Percentiles rank a stretch among this genome's conserved stretches.
These are phyloP conservation scores for Intubia oerlemansii DNA, from an alignment of 2,329 filamentous ascomycete genomes.

Conservation along the genomic window DNA sequence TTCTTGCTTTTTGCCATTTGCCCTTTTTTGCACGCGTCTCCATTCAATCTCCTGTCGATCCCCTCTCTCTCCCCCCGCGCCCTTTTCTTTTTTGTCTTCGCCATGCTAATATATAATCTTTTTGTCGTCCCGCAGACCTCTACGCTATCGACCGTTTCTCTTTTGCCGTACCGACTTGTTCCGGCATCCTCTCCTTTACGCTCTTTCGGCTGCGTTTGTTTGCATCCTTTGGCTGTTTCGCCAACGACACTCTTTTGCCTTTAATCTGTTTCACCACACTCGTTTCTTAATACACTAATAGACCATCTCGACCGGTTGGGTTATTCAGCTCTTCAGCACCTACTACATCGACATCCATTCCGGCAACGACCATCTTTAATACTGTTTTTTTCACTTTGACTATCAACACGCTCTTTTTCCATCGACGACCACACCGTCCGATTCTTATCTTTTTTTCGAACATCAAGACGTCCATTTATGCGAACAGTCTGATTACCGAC, in stretches of 20 bases:
- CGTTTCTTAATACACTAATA: slow-evolving; percentile 37
- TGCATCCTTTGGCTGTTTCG: slow-evolving; percentile 15
- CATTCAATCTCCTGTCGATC: too few species aligned
- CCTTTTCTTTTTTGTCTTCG: not conserved
- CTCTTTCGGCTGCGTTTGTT: slow-evolving; percentile 13
- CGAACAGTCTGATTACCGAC: too few species aligned
- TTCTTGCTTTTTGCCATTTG: too few species aligned
- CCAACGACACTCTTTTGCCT: slow-evolving; percentile 38
- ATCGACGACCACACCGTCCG: slow-evolving; percentile 10
- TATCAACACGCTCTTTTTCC: slow-evolving; percentile 13
- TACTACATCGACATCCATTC: slow-evolving; percentile 11
- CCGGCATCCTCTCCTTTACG: slow-evolving; percentile 7
- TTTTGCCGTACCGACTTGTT: slow-evolving; percentile 9
- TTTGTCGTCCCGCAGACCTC: slow-evolving; percentile 14
- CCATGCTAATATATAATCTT: slow-evolving; percentile 9
- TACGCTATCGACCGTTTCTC: slow-evolving; percentile 16
- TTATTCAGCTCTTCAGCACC: slow-evolving; percentile 15
- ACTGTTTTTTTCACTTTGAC: slow-evolving; percentile 2
- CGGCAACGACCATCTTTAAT: too few species aligned
- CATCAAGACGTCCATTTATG: too few species aligned
- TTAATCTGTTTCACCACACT: slow-evolving; percentile 28
- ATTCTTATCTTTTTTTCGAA: not conserved
- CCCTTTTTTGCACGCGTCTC: too few species aligned
- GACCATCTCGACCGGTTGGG: slow-evolving; percentile 18
- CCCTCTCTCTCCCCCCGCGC: not conserved